phyloP scores from a whole-genome alignment of 192 early-diverging fungal genomes.

The Blastocladiella britannica region DNA sequence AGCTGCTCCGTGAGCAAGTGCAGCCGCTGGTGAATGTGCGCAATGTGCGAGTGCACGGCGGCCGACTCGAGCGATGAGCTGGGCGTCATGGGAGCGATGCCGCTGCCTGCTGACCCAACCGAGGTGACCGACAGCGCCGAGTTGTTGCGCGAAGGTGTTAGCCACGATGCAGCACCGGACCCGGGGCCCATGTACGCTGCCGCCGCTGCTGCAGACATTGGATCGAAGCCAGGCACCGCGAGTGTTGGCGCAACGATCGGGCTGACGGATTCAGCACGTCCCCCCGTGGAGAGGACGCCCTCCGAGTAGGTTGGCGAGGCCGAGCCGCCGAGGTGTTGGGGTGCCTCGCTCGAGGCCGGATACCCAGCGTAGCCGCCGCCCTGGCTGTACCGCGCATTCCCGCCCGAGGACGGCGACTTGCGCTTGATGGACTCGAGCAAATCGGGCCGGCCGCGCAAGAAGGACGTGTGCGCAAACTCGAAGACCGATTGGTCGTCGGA shows the following conservation, averaged over 20 bases:
- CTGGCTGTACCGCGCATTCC: neutral
- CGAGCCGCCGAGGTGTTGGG: neutral
- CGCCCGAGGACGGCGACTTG: neutral
- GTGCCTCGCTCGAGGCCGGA: neutral
- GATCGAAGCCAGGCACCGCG: neutral
- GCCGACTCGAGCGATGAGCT: neutral
- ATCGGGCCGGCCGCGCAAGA: neutral
- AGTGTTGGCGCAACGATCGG: neutral
- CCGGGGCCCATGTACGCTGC: neutral
- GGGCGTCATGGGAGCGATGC: neutral
- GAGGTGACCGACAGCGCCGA: neutral
- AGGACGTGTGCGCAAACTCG: neutral
- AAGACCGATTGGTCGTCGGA: neutral
- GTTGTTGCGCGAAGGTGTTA: neutral
- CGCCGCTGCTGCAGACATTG: neutral
- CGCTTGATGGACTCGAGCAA: neutral
- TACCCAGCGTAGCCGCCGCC: neutral
- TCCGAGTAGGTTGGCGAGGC: no score
- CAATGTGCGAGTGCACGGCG: neutral
- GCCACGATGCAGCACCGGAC: neutral
- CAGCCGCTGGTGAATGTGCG: neutral
- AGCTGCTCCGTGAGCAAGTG: neutral
- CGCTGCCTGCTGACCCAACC: neutral
- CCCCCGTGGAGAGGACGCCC: no score
- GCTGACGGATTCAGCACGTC: no score